These are phyloP conservation scores for Telopea speciosissima DNA, from an alignment of 177 flowering plant genomes.

Conservation along the genomic window DNA sequence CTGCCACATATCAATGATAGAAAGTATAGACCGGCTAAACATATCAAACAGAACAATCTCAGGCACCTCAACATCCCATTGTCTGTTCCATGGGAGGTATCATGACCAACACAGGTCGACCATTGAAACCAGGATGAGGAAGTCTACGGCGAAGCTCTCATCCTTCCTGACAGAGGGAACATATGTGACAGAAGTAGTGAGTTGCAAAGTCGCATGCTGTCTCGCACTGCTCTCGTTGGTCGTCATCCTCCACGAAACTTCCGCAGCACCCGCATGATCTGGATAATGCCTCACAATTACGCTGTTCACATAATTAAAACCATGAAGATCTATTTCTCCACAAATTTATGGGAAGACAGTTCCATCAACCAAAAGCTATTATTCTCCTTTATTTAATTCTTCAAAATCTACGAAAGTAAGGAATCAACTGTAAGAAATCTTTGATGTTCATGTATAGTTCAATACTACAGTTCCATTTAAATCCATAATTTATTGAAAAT, in stretches of 20 bases:
- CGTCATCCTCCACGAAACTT: constrained; percentile 56
- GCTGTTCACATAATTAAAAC: constrained; percentile 40
- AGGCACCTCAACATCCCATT: constrained; percentile 58
- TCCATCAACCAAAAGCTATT: no score
- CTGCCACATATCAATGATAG: not conserved
- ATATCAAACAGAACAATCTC: constrained; percentile 5
- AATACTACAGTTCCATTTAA: not conserved
- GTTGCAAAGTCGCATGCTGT: constrained; percentile 73
- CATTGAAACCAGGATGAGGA: constrained; percentile 80
- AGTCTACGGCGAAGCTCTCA: constrained; percentile 88
- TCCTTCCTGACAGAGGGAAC: constrained; percentile 95
- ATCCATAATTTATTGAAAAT: no score
- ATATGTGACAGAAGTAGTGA: constrained; percentile 71
- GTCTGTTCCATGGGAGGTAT: constrained; percentile 73
- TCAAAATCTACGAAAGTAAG: not conserved
- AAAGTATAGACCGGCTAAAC: not conserved
- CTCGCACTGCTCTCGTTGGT: constrained; percentile 68
- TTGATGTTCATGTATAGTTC: not conserved
- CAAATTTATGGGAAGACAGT: not conserved
- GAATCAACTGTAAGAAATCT: not conserved
- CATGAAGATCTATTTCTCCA: not conserved
- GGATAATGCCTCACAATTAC: constrained; percentile 65
- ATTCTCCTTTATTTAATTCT: not conserved
- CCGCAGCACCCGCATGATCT: constrained; percentile 81
- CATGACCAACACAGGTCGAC: constrained; percentile 67